These are phyloP conservation scores for Neocallimastix lanati DNA, from an alignment of 192 early-diverging fungal genomes.

Conservation along the genomic window DNA sequence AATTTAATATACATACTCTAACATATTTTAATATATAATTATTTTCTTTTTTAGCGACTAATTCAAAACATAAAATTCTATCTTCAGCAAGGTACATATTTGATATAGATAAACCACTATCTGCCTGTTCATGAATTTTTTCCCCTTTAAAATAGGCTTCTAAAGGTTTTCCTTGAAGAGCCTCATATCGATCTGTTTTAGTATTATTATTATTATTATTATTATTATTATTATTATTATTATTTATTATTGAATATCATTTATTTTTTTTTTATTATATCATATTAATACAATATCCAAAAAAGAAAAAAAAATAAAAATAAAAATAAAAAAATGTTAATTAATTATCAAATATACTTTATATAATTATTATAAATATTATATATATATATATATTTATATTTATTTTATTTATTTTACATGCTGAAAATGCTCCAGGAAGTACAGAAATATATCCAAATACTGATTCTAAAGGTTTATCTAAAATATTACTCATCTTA, in stretches of 20 bases:
- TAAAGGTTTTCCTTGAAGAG: constrained; percentile 37
- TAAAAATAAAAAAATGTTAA: no score
- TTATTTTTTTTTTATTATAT: no score
- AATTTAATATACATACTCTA: constrained; percentile 6
- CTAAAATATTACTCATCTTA: constrained; percentile 39
- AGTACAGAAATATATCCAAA: constrained; percentile 92
- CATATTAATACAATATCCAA: no score
- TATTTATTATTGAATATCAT: no score
- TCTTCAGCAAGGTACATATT: constrained; percentile 35
- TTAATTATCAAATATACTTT: no score
- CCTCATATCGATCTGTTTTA: neutral
- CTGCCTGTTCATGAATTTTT: constrained; percentile 20
- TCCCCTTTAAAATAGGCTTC: constrained; percentile 62
- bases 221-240: no score
- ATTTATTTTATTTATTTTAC: constrained; percentile 29
- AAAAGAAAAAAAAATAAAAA: no score
- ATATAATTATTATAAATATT: no score
- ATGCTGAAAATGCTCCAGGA: constrained; percentile 69
- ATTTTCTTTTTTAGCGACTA: constrained; percentile 47
- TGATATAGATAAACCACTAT: constrained; percentile 56
- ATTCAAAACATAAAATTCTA: constrained; percentile 62
- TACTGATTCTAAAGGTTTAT: constrained; percentile 65
- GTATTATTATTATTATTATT: no score
- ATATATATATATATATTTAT: no score
- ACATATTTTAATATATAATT: constrained; percentile 57